Conservation (phyloP, 139 green algal genomes). For the Micromonas commoda region DNA sequence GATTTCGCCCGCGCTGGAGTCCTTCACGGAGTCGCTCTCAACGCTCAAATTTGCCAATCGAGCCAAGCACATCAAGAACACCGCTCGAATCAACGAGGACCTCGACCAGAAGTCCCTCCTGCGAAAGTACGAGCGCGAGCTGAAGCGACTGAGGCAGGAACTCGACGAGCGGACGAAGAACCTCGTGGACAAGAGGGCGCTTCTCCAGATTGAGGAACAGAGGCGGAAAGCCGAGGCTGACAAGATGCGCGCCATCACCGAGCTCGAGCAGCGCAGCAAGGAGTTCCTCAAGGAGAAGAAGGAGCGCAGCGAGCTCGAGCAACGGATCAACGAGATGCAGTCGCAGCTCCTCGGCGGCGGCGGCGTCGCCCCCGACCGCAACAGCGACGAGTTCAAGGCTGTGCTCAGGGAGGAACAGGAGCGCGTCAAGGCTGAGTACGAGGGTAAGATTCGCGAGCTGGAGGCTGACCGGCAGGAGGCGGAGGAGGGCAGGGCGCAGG, state of each 20-base stretch:
- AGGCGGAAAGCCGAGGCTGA: constrained; percentile 82
- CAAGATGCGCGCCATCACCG: constrained; percentile 89
- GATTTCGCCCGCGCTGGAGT: constrained; percentile 43
- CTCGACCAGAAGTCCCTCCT: constrained; percentile 87
- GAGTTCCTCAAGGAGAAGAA: constrained; percentile 90
- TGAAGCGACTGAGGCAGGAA: constrained; percentile 75
- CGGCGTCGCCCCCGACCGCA: constrained; percentile 17
- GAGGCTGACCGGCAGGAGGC: constrained; percentile 67
- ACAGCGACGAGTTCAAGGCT: constrained; percentile 66
- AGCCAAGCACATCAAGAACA: constrained; percentile 91
- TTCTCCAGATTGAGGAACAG: constrained; percentile 88
- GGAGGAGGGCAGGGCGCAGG: constrained; percentile 67
- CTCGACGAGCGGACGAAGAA: constrained; percentile 67
- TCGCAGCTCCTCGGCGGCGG: constrained; percentile 79
- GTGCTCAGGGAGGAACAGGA: constrained; percentile 69
- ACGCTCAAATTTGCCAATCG: constrained; percentile 89
- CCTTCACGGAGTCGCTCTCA: constrained; percentile 36
- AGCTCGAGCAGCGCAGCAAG: constrained; percentile 63
- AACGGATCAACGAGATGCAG: constrained; percentile 71
- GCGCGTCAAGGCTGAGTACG: constrained; percentile 79
- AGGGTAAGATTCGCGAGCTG: constrained; percentile 64
- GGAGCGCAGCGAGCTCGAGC: constrained; percentile 76
- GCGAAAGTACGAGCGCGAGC: constrained; percentile 88
- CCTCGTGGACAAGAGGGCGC: constrained; percentile 69
- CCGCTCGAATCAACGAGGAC: constrained; percentile 89